A percentile compares a stretch with the other conserved stretches of the same genome.
These are phyloP conservation scores for Fraxinus velutina DNA, from an alignment of 305 asterid species.

Conservation along the genomic window DNA sequence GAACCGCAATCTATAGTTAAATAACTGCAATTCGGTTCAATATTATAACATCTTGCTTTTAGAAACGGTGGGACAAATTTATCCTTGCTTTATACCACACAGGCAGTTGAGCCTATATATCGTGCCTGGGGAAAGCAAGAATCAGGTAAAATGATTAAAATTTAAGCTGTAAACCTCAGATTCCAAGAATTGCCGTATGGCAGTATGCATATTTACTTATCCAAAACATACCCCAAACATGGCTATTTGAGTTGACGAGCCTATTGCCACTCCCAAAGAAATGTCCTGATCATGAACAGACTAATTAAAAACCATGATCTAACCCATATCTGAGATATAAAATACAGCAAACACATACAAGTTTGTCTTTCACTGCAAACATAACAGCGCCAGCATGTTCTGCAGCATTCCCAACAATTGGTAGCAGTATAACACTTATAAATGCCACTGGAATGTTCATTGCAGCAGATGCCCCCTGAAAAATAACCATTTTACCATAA, in stretches of 20 bases:
- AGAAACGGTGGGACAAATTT: not conserved
- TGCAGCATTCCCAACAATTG: slow-evolving; percentile 86
- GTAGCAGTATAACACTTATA: slow-evolving; percentile 78
- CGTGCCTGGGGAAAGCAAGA: not conserved
- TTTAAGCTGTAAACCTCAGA: not conserved
- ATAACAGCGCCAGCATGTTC: slow-evolving; percentile 88
- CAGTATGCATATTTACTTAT: not conserved
- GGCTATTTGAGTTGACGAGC: slow-evolving; percentile 81
- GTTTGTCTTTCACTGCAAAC: slow-evolving; percentile 86
- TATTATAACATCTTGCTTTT: not conserved
- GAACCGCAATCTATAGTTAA: not conserved
- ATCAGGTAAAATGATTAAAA: not conserved
- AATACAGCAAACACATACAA: slow-evolving; percentile 37
- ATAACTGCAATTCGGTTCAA: not conserved
- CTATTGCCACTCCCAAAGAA: slow-evolving; percentile 76
- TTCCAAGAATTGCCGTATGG: not conserved
- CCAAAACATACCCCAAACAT: slow-evolving; percentile 62
- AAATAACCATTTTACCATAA: slow-evolving; percentile 19
- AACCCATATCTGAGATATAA: not conserved
- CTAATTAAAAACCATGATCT: slow-evolving; percentile 21
- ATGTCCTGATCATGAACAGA: slow-evolving; percentile 48
- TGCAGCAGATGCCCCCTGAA: slow-evolving; percentile 74
- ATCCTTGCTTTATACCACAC: not conserved
- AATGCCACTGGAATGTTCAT: slow-evolving; percentile 74
- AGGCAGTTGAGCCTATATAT: not conserved